Base-by-base conservation (phyloP, 768 basidiomycete genomes). In the Leccinellum rugosiceps region DNA sequence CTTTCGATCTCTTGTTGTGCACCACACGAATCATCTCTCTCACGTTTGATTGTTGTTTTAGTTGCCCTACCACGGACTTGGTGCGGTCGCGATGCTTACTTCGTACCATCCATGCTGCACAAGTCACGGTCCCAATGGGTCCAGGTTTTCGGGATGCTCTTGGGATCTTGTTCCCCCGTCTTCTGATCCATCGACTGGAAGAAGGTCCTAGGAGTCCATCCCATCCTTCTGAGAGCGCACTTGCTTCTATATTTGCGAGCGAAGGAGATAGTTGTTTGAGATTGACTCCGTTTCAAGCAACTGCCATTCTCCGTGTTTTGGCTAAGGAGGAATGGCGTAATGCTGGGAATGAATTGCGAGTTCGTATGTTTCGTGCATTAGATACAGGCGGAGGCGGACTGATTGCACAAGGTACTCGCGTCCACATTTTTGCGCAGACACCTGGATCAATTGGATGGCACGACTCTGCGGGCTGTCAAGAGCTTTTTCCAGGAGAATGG, bases 1-100 rank as follows among this genome's bases (percentile, higher is more conserved):
- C 85, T 9, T 64, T 69, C 15, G 83, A 87, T 62, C 62, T 83
- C 44, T 62, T 75, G 47, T 79, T 78, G 32, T 74, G 70, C 31
- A 68, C 77, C 11, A 70, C 76, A 14, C 77, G 78, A 34, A 66
- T 78, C 15, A 63, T 76, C 28, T 67, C 75, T 31, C 68, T 71
- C 31, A 69, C 77, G 23, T 78, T 83, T 58, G 71, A 81, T 50
- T 77, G 69, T 57, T 78, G 78, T 56, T 62, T 78, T 30, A 69
- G 68, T 32, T 80, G 76, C 59, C 59, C 65, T 9, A 70, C 73
- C 3, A 62, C 76, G 2, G 58, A 71, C 1, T 57, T 56, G 13
- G 67, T 68, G 21, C 76, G 81, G 46, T 71, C 69, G 13, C 70
- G 74, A 28, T 72, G 78, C 14, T 62, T 85, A 23, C 63, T 76